Conservation (phyloP, 352 stramenopile species). For the Phytophthora podocarpi region DNA sequence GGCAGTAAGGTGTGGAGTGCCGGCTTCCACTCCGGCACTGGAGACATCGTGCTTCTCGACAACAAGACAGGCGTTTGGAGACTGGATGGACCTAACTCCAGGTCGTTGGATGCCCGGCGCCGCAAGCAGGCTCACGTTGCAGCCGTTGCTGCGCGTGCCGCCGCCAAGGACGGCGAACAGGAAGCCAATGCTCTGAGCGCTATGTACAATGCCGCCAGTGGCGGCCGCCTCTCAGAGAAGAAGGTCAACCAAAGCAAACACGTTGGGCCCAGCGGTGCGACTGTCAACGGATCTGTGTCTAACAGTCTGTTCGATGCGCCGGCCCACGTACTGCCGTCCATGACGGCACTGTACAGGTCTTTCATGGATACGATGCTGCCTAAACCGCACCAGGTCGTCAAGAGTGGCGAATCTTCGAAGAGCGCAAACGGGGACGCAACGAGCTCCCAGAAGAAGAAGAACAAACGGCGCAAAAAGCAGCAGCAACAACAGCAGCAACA, state of each 20-base stretch:
- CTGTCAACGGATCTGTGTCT: constrained; percentile 19
- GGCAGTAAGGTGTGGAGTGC: constrained; percentile 50
- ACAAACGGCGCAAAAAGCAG: constrained; percentile 72
- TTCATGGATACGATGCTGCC: constrained; percentile 90
- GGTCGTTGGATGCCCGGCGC: constrained; percentile 37
- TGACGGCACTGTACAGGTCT: constrained; percentile 81
- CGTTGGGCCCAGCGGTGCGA: constrained; percentile 22
- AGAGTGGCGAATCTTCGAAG: constrained; percentile 22
- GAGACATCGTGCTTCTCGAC: constrained; percentile 68
- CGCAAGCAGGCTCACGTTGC: constrained; percentile 43
- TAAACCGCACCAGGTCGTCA: constrained; percentile 47
- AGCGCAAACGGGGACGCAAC: constrained; percentile 5
- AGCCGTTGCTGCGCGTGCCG: constrained; percentile 14
- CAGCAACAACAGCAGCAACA: constrained; percentile 39
- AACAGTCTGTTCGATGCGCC: constrained; percentile 77
- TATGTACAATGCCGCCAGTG: constrained; percentile 47
- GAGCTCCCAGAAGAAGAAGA: constrained; percentile 51
- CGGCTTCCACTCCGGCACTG: constrained; percentile 61
- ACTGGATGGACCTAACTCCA: constrained; percentile 53
- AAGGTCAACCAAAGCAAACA: constrained; percentile 24
- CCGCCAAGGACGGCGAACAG: constrained; percentile 28
- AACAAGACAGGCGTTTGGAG: constrained; percentile 62
- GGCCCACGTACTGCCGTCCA: constrained; percentile 81
- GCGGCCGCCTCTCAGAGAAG: constrained; percentile 15
- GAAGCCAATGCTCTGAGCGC: constrained; percentile 50